Evolutionary conservation across 1,284 basidiomycete genomes (phyloP), one percentile per base, ranked within the genome.

Genomic region (Pholiota adiposa): DNA sequence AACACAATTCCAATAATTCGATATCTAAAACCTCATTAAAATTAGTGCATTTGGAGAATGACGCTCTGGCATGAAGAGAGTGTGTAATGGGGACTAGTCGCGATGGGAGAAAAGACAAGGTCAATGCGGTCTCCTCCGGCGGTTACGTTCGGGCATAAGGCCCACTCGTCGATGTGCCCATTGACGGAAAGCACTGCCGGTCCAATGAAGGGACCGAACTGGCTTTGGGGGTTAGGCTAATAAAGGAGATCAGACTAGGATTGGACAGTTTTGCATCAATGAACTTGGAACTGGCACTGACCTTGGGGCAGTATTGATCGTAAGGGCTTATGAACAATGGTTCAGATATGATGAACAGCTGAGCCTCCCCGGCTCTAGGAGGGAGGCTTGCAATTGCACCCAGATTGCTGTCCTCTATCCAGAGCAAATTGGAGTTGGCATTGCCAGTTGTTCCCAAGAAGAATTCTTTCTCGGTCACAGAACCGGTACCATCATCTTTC

Each of bases 191-290:
- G 62, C 4, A 66, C 43, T 12, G 69, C 64, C 8, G 56, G 60
- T 0, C 68, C 68, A 54, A 69, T 68, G 60, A 65, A 67, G 3
- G 66, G 67, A 1, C 69, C 67, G 8, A 51, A 50, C 11, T 64
- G 63, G 11, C 61, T 63, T 18, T 64, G 38, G 4, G 66, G 65
- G 51, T 68, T 68, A 12, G 67, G 67, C 69, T 69, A 18, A 18
- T 33, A 5, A 36, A 21, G 34, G 6, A 43, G n/a, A n/a, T n/a
- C n/a, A n/a, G n/a, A n/a, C n/a, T n/a, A n/a, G n/a, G n/a, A n/a
- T n/a, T n/a, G n/a, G n/a, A n/a, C n/a, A n/a, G n/a, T n/a, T n/a
- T n/a, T 11, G 2, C 12, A 40, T 25, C 21, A 6, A 5, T 18
- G 16, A 9, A 2, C 31, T 40, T 3, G 16, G 3, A 36, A n/a